phyloP scores from a whole-genome alignment of 108 stramenopile species.

The Phaeodactylum tricornutum region DNA sequence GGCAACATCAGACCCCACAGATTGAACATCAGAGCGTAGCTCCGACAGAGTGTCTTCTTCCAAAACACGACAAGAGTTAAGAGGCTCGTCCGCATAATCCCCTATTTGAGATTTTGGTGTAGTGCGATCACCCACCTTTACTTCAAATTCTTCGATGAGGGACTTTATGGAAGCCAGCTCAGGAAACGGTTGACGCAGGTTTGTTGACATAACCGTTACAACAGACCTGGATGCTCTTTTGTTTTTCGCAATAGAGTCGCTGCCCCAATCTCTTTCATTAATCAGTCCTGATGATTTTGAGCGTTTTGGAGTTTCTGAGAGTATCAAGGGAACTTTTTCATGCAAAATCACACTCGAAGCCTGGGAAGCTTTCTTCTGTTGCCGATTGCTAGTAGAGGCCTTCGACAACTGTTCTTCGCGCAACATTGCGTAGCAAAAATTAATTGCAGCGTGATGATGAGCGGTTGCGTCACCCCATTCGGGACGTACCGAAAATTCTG shows the following conservation, averaged over 20 bases:
- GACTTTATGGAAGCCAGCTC: background rate
- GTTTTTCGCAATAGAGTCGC: too few relatives aligned
- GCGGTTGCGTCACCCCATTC: conserved; percentile 20
- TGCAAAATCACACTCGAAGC: background rate
- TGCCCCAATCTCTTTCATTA: too few relatives aligned
- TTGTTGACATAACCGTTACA: too few relatives aligned
- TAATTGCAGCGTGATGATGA: conserved; percentile 22
- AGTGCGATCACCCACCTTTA: background rate
- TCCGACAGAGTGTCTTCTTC: background rate
- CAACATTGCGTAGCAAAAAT: conserved; percentile 30
- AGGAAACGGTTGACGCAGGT: background rate
- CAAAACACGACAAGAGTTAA: background rate
- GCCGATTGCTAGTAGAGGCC: background rate
- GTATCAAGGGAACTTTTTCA: background rate
- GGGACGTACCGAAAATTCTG: background rate
- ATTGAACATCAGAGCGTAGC: background rate
- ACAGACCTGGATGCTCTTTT: too few relatives aligned
- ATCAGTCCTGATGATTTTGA: background rate
- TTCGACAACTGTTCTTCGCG: conserved; percentile 10
- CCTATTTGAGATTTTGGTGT: background rate
- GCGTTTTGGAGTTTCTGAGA: too few relatives aligned
- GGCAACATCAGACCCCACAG: conserved; percentile 5
- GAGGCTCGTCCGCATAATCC: background rate
- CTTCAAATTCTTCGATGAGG: background rate
- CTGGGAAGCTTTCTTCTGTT: background rate